These are phyloP conservation scores for Alternaria sp. DNA, from an alignment of 2,329 filamentous ascomycete species.

Conservation along the genomic window DNA sequence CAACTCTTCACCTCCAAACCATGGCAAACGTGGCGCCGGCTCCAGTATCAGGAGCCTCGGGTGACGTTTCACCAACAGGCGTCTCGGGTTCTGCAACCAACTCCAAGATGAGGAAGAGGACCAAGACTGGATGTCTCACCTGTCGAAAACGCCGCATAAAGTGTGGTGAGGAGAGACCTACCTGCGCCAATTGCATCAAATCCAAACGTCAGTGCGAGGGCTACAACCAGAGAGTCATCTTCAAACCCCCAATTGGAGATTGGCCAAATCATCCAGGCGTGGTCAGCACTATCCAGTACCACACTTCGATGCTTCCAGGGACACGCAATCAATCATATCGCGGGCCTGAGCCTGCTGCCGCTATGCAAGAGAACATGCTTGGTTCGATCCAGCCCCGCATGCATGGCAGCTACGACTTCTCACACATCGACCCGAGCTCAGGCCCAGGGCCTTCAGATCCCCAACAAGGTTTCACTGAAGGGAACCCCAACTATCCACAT, in stretches of 20 bases:
- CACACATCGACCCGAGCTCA: constrained; percentile 27
- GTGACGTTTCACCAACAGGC: constrained; percentile 42
- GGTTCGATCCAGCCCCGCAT: constrained; percentile 43
- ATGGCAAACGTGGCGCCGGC: constrained; percentile 37
- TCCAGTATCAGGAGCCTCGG: constrained; percentile 31
- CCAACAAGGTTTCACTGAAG: constrained; percentile 28
- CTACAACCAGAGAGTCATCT: constrained; percentile 81
- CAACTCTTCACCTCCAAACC: constrained; percentile 1
- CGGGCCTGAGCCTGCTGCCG: constrained; percentile 20
- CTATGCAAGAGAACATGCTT: constrained; percentile 32
- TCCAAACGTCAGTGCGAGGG: constrained; percentile 86
- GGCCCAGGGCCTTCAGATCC: constrained; percentile 17
- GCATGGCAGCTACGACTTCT: constrained; percentile 40
- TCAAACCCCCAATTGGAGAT: constrained; percentile 75
- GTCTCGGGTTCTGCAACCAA: constrained; percentile 29
- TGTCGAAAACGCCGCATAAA: constrained; percentile 96
- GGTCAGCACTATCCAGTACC: constrained; percentile 50
- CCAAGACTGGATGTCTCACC: constrained; percentile 92
- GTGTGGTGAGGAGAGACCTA: constrained; percentile 89
- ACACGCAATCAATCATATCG: constrained; percentile 35
- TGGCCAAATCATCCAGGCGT: constrained; percentile 51
- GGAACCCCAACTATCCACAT: constrained; percentile 30
- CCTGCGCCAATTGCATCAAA: constrained; percentile 85
- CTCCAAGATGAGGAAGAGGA: constrained; percentile 62
- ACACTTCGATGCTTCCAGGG: constrained; percentile 51